Evolutionary conservation across 257 asterid species (phyloP).

Genomic region (Agastache rugosa): DNA sequence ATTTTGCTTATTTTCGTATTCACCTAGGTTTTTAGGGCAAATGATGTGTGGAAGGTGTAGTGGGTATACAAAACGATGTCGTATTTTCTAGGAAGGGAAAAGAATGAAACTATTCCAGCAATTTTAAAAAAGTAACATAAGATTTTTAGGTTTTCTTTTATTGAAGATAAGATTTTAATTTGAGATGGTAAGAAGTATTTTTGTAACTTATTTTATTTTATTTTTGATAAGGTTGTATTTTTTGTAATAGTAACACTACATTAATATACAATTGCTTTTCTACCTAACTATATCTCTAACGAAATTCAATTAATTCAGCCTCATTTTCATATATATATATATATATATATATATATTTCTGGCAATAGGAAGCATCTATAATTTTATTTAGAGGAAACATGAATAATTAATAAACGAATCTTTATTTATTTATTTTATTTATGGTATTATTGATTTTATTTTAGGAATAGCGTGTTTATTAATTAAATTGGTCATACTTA

Average conservation of each 20-base stretch:
- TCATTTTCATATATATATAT: too few species aligned
- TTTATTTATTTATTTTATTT: background rate
- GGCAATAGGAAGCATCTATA: background rate
- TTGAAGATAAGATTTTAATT: background rate
- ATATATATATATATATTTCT: too few species aligned
- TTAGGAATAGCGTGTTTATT: background rate
- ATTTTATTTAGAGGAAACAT: background rate
- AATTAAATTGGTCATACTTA: background rate
- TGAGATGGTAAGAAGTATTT: background rate
- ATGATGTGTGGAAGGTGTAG: background rate
- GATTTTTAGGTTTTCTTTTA: background rate
- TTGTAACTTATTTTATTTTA: background rate
- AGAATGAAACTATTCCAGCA: background rate
- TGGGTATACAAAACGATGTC: conserved; percentile 41
- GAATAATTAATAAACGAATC: background rate
- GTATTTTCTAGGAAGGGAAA: conserved; percentile 19
- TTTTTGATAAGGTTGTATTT: background rate
- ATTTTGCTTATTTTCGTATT: background rate
- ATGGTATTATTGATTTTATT: background rate
- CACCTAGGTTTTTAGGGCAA: conserved; percentile 10
- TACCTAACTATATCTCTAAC: background rate
- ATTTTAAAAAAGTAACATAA: background rate
- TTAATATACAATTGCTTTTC: background rate
- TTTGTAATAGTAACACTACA: background rate
- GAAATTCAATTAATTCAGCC: background rate